Evolutionary conservation across 495 filamentous ascomycete species (phyloP), one percentile per base, ranked within the genome.

Genomic region (Massariosphaeria phaeospora): DNA sequence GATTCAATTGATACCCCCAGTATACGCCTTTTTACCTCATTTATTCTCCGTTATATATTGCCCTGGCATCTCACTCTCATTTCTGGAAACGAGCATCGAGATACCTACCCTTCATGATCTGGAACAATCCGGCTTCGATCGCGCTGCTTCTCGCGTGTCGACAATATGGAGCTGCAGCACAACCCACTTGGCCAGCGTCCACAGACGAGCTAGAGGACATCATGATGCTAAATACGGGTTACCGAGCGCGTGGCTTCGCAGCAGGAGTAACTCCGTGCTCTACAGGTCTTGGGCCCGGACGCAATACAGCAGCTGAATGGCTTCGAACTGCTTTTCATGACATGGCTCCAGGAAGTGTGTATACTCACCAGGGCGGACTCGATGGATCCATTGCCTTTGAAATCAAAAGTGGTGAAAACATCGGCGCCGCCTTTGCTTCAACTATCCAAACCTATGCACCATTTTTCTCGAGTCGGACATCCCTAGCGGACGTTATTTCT

Each of bases 131-230:
- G n/a, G 25, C 48, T 31, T 25, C 53, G 4, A 43, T 25, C n/a
- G 50, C 43, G 50, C 29, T 52, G 15, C 39, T 62, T 35, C 39
- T 55, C 34, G 48, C 47, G 17, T 46, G 35, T 23, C 26, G 45
- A 17, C 59, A 62, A 47, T 53, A 49, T 48, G 58, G 43, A 27
- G 46, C 29, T 25, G 36, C 47, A 27, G 59, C 59, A 27, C 27
- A 33, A 20, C 77, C 77, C 30, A 84, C 79, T 66, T 84, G 80
- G 80, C 80, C 80, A 4, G 71, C 77, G 6, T 63, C 72, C 0
- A 75, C 74, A 3, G 80, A 84, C 57, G 79, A 84, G 66, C 69
- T 84, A 61, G 79, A 84, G 65, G 79, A 82, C 67, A 78, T 84
- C 49, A 75, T 82, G 69, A 79, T 76, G 57, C 74, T 81, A 54